A percentile compares a stretch with the other conserved stretches of the same genome.
phyloP scores from a whole-genome alignment of 169 alveolate species.

The Plasmodium ovale region DNA sequence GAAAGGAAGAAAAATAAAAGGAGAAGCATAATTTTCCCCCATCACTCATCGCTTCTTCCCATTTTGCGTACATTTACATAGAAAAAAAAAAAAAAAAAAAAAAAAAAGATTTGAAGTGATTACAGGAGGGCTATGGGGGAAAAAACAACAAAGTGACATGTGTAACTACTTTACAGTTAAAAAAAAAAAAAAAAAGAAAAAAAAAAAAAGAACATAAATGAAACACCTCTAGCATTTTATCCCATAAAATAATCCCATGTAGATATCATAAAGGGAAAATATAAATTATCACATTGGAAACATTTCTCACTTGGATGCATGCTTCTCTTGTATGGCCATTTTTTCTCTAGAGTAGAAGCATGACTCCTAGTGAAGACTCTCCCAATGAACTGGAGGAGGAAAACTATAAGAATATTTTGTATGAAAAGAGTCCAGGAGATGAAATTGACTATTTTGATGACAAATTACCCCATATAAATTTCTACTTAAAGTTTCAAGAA shows the following conservation, averaged over 20 bases:
- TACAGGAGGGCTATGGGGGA: not conserved
- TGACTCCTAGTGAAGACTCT: slow-evolving; percentile 46
- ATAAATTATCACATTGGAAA: not conserved
- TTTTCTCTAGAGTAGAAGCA: not conserved
- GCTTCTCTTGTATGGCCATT: not conserved
- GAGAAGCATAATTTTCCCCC: too few species aligned
- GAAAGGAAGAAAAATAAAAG: not conserved
- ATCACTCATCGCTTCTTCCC: too few species aligned
- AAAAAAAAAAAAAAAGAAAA: not conserved
- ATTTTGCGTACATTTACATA: too few species aligned
- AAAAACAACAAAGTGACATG: not conserved
- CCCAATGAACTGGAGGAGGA: slow-evolving; percentile 37
- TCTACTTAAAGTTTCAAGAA: slow-evolving; percentile 57
- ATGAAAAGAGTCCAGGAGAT: slow-evolving; percentile 19
- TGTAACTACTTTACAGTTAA: too few species aligned
- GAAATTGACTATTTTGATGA: slow-evolving; percentile 55
- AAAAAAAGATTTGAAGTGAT: not conserved
- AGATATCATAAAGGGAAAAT: too few species aligned
- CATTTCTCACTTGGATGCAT: not conserved
- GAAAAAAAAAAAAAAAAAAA: not conserved
- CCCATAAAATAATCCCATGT: too few species aligned
- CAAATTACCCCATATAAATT: slow-evolving; percentile 56
- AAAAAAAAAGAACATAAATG: not conserved
- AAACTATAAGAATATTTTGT: slow-evolving; percentile 37
- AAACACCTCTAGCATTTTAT: too few species aligned